Conservation (phyloP, 1,284 basidiomycete species). For the Sanghuangporus baumii region DNA sequence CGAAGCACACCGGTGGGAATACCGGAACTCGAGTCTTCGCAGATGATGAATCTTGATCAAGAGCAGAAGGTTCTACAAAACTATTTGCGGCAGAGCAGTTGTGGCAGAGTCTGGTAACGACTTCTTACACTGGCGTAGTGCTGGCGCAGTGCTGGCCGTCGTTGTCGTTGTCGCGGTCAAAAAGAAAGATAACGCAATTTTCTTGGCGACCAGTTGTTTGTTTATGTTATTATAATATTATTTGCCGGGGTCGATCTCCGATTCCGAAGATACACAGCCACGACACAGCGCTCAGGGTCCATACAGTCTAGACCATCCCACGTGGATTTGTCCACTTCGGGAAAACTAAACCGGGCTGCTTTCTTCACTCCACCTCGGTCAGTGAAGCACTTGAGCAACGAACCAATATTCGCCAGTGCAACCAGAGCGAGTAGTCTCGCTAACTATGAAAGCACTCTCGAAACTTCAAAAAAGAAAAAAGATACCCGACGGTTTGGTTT, state of each 20-base stretch:
- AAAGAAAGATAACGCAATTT: background rate
- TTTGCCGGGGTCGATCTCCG: background rate
- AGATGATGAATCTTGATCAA: background rate
- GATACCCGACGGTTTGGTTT: too few species aligned
- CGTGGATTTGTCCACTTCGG: background rate
- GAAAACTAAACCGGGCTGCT: background rate
- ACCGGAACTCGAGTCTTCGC: background rate
- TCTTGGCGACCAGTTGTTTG: background rate
- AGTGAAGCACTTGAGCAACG: too few species aligned
- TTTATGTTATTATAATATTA: background rate
- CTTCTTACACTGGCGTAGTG: background rate
- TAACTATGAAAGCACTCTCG: too few species aligned
- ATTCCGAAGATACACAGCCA: background rate
- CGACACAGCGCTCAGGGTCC: background rate
- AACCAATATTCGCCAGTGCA: too few species aligned
- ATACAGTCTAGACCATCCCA: background rate
- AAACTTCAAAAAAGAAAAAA: too few species aligned
- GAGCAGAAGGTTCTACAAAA: background rate
- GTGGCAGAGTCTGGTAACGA: background rate
- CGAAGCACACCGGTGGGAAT: background rate
- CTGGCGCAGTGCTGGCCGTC: background rate
- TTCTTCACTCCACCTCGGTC: background rate
- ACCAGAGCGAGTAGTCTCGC: too few species aligned
- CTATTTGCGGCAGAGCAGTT: background rate
- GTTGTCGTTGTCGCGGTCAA: background rate